Base-by-base conservation (phyloP, 805 yeast species). In the Sungouiella thailandica region DNA sequence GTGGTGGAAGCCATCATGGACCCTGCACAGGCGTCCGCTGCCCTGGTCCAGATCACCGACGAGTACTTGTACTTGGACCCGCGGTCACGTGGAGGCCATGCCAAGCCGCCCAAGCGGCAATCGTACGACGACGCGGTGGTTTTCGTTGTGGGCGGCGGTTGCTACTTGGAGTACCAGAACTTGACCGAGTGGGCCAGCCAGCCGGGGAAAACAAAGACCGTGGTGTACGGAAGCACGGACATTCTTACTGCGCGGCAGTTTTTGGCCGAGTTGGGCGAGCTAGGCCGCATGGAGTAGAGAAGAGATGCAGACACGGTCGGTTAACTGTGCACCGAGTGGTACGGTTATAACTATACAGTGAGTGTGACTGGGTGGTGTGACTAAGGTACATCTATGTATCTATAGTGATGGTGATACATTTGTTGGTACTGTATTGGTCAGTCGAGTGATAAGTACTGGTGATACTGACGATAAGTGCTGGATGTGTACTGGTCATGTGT, bases 81-180 rank as follows among this genome's bases (percentile, higher is more conserved):
- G 18, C 80, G 77, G 47, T 80, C 86, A 2, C 74, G 97, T 44
- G 97, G 97, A 4, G 82, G 94, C 5, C 89, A 83, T 49, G 79
- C 95, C 3, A 79, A 83, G 48, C 90, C 89, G 23, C 97, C 97
- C 24, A 83, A 78, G 57, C 77, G 95, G 52, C 84, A 81, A 46
- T 66, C 80, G 8, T 87, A 85, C 57, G 78, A 78, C 39, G 93
- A 87, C 46, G 78, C 94, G 2, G 65, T 86, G 31, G 95, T 93
- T 14, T 93, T 93, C 57, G 86, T 89, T 33, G 89, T 93, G 36
- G 99, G 98, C 17, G 98, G 98, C 23, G 97, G 97, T 30, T 89
- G 86, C 58, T 93, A 88, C 55, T 64, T 85, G 42, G 99, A 93
- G 62, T 93, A 90, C 55, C 94, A 89, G 39, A 90, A 90, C 52